These are phyloP conservation scores for Nelumbo lutea DNA, from an alignment of 164 flowering plant genomes.

Conservation along the genomic window DNA sequence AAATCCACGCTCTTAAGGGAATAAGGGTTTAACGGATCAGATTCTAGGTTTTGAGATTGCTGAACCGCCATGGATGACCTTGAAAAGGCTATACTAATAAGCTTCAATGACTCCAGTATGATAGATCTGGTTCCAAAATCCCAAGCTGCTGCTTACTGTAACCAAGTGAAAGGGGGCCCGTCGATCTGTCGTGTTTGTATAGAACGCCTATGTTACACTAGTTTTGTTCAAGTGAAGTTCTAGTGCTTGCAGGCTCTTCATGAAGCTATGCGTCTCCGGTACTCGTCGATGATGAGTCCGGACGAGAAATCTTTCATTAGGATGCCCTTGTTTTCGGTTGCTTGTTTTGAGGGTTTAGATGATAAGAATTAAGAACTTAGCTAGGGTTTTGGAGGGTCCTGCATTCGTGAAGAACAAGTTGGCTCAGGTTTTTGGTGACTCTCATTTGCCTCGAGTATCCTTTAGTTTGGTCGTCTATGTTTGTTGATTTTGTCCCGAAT, in stretches of 20 bases:
- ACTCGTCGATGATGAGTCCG: slow-evolving; percentile 32
- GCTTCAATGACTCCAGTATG: slow-evolving; percentile 85
- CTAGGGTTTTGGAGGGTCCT: slow-evolving; percentile 59
- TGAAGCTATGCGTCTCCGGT: slow-evolving; percentile 55
- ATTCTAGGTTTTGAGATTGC: not conserved
- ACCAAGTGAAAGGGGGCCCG: slow-evolving; percentile 54
- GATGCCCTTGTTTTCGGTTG: slow-evolving; percentile 61
- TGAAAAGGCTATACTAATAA: slow-evolving; percentile 80
- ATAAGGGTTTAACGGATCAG: not conserved
- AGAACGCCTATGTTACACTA: slow-evolving; percentile 50
- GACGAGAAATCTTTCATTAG: slow-evolving; percentile 65
- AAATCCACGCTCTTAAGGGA: no score
- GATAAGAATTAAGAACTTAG: slow-evolving; percentile 23
- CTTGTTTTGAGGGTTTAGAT: slow-evolving; percentile 35
- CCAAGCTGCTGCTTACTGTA: slow-evolving; percentile 60
- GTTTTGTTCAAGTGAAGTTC: slow-evolving; percentile 76
- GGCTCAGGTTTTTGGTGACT: slow-evolving; percentile 80
- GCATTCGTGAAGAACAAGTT: slow-evolving; percentile 83
- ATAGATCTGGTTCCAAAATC: slow-evolving; percentile 58
- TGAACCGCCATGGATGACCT: slow-evolving; percentile 63
- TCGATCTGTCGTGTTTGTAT: slow-evolving; percentile 59
- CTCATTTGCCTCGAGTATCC: slow-evolving; percentile 87
- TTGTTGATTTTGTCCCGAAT: slow-evolving; percentile 64
- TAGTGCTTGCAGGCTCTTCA: slow-evolving; percentile 90
- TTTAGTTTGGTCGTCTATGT: slow-evolving; percentile 62